Evolutionary conservation across 352 stramenopile genomes (phyloP).

Genomic region (Albugo candida): DNA sequence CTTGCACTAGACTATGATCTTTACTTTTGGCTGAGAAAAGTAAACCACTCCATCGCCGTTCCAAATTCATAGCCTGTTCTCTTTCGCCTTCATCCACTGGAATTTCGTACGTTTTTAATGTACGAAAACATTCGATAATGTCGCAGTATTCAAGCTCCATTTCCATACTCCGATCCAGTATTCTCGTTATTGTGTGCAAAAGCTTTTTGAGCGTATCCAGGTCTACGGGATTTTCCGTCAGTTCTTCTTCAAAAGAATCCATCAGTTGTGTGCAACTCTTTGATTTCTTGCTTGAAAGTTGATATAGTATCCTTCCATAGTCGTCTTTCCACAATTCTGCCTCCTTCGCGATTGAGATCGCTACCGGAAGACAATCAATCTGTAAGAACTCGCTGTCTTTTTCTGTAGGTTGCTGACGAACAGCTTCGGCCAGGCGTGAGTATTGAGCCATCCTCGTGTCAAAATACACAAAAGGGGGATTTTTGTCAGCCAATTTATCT

Average conservation of each 20-base stretch:
- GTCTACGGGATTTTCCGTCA: slow-evolving; percentile 63
- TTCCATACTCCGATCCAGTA: slow-evolving; percentile 82
- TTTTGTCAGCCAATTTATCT: slow-evolving; percentile 85
- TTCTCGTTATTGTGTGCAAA: slow-evolving; percentile 78
- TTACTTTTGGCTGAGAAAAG: slow-evolving; percentile 80
- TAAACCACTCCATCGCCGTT: slow-evolving; percentile 66
- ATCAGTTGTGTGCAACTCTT: slow-evolving; percentile 43
- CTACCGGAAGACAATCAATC: slow-evolving; percentile 83
- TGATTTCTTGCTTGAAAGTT: slow-evolving; percentile 78
- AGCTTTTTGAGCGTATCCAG: slow-evolving; percentile 89
- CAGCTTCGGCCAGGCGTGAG: slow-evolving; percentile 71
- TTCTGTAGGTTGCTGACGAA: slow-evolving; percentile 71
- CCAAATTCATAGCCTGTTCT: slow-evolving; percentile 52
- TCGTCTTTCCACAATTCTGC: slow-evolving; percentile 88
- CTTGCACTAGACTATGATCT: slow-evolving; percentile 81
- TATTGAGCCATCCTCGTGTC: slow-evolving; percentile 86
- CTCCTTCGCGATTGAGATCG: slow-evolving; percentile 78
- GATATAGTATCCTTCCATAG: slow-evolving; percentile 83
- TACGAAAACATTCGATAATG: slow-evolving; percentile 84
- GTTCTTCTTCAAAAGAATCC: slow-evolving; percentile 55
- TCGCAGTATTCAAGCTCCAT: slow-evolving; percentile 88
- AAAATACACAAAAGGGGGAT: slow-evolving; percentile 87
- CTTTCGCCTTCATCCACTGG: slow-evolving; percentile 41
- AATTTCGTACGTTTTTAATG: slow-evolving; percentile 70
- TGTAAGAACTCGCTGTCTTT: slow-evolving; percentile 91